A percentile compares a stretch with the other conserved stretches of the same genome.
phyloP scores from a whole-genome alignment of 2,329 filamentous ascomycete species.

The Parascedosporium putredinis region DNA sequence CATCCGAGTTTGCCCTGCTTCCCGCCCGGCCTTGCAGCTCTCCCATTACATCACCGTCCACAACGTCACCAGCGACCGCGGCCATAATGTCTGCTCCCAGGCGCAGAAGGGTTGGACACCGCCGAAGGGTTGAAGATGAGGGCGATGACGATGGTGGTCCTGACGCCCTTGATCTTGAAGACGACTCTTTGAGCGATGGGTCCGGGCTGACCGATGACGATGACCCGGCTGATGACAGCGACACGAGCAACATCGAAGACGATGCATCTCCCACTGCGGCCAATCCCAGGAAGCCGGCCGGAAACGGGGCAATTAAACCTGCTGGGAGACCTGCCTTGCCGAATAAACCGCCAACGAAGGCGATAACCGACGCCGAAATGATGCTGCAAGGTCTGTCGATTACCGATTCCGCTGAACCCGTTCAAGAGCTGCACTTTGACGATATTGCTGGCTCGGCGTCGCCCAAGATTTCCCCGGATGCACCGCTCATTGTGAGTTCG shows the following conservation, averaged over 20 bases:
- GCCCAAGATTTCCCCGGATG: conserved; percentile 21
- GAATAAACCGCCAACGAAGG: conserved; percentile 16
- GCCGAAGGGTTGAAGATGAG: conserved; percentile 60
- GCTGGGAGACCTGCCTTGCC: conserved; percentile 18
- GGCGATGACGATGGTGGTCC: conserved; percentile 55
- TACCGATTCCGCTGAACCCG: conserved; percentile 28
- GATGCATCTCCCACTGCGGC: conserved; percentile 42
- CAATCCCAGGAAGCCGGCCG: conserved; percentile 27
- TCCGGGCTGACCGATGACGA: conserved; percentile 53
- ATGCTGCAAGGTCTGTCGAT: conserved; percentile 47
- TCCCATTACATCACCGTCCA: conserved; percentile 1
- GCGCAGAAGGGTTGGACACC: conserved; percentile 57
- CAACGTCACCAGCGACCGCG: not conserved
- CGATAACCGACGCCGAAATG: conserved; percentile 43
- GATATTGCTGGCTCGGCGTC: conserved; percentile 18
- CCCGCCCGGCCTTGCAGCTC: conserved; percentile 9
- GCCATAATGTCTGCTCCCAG: conserved; percentile 40
- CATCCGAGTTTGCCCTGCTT: conserved; percentile 10
- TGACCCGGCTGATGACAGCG: conserved; percentile 49
- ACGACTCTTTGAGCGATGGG: conserved; percentile 56
- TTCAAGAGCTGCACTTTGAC: conserved; percentile 37
- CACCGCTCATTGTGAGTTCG: conserved; percentile 46
- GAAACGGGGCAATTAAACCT: conserved; percentile 30
- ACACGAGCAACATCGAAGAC: conserved; percentile 49
- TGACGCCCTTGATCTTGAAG: conserved; percentile 47